phyloP scores from a whole-genome alignment of 2,329 filamentous ascomycete genomes.

The Exophiala aquamarina region DNA sequence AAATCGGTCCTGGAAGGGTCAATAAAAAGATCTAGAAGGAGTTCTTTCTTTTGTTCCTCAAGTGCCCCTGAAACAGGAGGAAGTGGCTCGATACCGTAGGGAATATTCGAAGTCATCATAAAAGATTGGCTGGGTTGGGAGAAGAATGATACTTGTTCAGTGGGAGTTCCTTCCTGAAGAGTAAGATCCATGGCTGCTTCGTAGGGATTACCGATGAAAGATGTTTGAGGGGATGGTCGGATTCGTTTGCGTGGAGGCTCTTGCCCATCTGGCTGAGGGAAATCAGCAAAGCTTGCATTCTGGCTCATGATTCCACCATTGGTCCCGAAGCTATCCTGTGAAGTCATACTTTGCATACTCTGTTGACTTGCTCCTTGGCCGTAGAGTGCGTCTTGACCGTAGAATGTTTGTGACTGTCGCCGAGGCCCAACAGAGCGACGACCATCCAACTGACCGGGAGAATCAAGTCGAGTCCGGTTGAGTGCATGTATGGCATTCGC shows the following conservation, averaged over 20 bases:
- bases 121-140: constrained; percentile 35
- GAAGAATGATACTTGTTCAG: constrained; percentile 49
- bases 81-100: constrained; percentile 41
- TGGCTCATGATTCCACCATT: constrained; percentile 59
- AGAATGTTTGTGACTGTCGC: constrained; percentile 67
- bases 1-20: constrained; percentile 70
- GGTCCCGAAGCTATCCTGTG: constrained; percentile 67
- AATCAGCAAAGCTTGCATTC: constrained; percentile 39
- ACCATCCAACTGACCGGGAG: constrained; percentile 68
- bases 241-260: constrained; percentile 31
- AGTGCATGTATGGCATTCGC: constrained; percentile 93
- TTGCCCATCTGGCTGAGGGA: constrained; percentile 24
- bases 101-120: constrained; percentile 16
- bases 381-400: constrained; percentile 64
- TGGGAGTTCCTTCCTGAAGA: constrained; percentile 36
- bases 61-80: constrained; percentile 60
- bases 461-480: constrained; percentile 93
- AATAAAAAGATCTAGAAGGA: constrained; percentile 80
- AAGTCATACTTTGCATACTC: constrained; percentile 66
- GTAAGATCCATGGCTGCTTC: constrained; percentile 25
- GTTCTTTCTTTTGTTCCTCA: constrained; percentile 75
- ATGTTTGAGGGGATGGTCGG: constrained; percentile 34
- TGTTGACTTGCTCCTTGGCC: constrained; percentile 74
- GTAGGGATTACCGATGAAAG: constrained; percentile 41
- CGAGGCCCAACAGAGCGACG: constrained; percentile 69